Evolutionary conservation across 2,329 filamentous ascomycete species (phyloP).

Genomic region (Tothia fuscella): DNA sequence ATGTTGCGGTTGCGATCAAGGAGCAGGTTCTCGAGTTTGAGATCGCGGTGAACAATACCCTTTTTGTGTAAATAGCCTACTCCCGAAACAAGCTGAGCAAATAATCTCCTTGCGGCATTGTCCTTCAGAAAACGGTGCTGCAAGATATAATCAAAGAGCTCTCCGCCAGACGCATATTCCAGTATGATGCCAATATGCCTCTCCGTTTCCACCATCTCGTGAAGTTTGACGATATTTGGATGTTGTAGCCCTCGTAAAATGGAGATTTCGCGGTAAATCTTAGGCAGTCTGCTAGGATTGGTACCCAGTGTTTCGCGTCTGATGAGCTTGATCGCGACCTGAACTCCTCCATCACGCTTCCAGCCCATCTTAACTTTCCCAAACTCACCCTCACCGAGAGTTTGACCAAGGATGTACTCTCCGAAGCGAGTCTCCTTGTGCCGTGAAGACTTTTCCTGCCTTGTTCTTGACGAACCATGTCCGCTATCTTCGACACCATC

Average conservation of each 20-base stretch:
- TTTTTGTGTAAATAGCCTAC: slow-evolving; percentile 98
- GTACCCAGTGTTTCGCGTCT: slow-evolving; percentile 79
- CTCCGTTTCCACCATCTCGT: slow-evolving; percentile 98
- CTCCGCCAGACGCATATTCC: slow-evolving; percentile 94
- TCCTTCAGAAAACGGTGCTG: slow-evolving; percentile 96
- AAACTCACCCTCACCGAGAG: slow-evolving; percentile 94
- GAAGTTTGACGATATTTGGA: slow-evolving; percentile 90
- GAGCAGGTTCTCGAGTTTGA: slow-evolving; percentile 92
- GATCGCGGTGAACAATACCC: slow-evolving; percentile 91
- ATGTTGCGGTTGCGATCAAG: slow-evolving; percentile 96
- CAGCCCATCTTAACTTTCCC: slow-evolving; percentile 97
- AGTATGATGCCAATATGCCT: slow-evolving; percentile 95
- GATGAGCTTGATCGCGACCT: slow-evolving; percentile 97
- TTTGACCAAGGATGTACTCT: slow-evolving; percentile 91
- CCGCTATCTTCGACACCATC: slow-evolving; percentile 28
- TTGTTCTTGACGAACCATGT: slow-evolving; percentile 32
- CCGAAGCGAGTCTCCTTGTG: slow-evolving; percentile 78
- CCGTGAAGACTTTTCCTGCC: slow-evolving; percentile 38
- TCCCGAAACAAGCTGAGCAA: slow-evolving; percentile 90
- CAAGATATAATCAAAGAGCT: slow-evolving; percentile 96
- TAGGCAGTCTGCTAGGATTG: slow-evolving; percentile 80
- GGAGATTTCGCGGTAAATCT: slow-evolving; percentile 93
- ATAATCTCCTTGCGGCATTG: slow-evolving; percentile 75
- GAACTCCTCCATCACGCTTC: slow-evolving; percentile 85
- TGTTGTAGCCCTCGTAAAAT: slow-evolving; percentile 82